Conservation (phyloP, 768 basidiomycete genomes). For the Trametes sanguinea region DNA sequence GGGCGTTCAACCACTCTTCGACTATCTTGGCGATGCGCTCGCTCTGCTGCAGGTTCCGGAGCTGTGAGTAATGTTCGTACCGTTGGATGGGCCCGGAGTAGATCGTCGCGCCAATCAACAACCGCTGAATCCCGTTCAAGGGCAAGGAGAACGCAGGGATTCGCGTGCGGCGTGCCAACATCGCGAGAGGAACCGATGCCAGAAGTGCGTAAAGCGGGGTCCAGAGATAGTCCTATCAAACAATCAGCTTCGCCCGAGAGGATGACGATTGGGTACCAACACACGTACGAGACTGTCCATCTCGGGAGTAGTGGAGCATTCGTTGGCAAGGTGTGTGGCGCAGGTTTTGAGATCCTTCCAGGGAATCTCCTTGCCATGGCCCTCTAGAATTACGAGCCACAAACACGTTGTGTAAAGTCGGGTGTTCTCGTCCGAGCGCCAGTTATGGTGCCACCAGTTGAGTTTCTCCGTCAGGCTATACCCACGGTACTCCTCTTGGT, state of each 20-base stretch:
- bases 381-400: neutral
- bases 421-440: neutral
- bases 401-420: neutral
- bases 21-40: too few relatives aligned
- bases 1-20: too few relatives aligned
- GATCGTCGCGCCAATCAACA: neutral
- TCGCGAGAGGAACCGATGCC: neutral
- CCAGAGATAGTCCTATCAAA: neutral
- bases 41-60: neutral
- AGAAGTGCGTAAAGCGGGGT: neutral
- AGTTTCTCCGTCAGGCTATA: neutral
- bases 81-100: neutral
- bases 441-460: neutral
- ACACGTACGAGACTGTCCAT: neutral
- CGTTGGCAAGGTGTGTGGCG: neutral
- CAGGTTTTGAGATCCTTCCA: neutral
- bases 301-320: too few relatives aligned
- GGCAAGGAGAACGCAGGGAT: neutral
- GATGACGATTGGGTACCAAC: neutral
- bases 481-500: neutral
- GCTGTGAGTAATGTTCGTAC: slow-evolving; percentile 3
- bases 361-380: too few relatives aligned
- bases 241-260: too few relatives aligned
- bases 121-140: neutral
- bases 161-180: neutral